A percentile compares a stretch with the other conserved stretches of the same genome.
Conservation (phyloP, 2,329 filamentous ascomycete genomes). For the Didymella pomorum region DNA sequence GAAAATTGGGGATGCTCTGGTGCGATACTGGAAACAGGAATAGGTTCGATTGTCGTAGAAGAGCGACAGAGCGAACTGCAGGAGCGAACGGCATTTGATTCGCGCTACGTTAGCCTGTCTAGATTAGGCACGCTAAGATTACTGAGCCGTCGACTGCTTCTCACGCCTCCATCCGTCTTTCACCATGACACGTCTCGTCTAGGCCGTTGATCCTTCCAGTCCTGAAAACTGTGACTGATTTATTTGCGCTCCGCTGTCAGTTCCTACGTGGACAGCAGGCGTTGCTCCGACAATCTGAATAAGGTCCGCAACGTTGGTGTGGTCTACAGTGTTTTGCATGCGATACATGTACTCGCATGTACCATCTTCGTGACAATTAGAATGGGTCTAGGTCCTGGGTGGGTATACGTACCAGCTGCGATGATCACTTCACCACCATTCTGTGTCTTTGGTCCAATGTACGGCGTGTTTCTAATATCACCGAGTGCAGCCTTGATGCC, state of each 20-base stretch:
- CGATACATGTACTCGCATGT: conserved; percentile 36
- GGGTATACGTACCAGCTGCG: conserved; percentile 23
- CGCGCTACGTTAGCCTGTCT: too few relatives aligned
- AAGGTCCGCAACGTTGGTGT: conserved; percentile 30
- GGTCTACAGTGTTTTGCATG: conserved; percentile 41
- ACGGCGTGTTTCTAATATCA: conserved; percentile 26
- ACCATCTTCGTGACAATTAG: conserved; percentile 19
- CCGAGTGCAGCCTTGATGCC: conserved; percentile 33
- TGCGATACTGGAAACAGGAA: too few relatives aligned
- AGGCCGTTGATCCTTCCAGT: background rate
- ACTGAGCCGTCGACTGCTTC: background rate
- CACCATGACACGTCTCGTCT: background rate
- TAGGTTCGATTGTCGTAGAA: too few relatives aligned
- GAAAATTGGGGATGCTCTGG: too few relatives aligned
- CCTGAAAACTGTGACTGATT: background rate
- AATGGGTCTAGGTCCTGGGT: too few relatives aligned
- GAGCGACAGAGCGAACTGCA: too few relatives aligned
- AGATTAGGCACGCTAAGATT: too few relatives aligned
- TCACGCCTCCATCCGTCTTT: background rate
- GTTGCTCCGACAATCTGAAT: conserved; percentile 3
- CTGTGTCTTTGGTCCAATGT: conserved; percentile 34
- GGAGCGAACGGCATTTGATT: too few relatives aligned
- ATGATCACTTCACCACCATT: conserved; percentile 37
- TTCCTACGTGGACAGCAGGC: background rate
- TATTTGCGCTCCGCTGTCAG: background rate